Evolutionary conservation across 768 basidiomycete species (phyloP), one percentile per base, ranked within the genome.

Genomic region (Termitomyces titanicus): DNA sequence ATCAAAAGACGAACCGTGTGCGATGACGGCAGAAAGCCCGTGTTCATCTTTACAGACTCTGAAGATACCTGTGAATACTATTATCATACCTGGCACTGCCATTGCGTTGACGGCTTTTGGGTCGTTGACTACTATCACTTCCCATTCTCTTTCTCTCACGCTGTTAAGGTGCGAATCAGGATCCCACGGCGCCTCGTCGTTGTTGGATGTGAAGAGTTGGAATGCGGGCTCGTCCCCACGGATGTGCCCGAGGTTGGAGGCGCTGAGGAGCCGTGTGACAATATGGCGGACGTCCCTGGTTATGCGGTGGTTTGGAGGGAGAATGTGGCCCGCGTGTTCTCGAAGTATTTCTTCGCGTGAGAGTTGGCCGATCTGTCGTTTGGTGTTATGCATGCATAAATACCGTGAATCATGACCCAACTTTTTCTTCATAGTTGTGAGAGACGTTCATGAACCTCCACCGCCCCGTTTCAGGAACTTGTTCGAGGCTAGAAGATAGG

Each of bases 51-150:
- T 74, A 44, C 85, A 86, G 6, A 94, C 72, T 0, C 89, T 91
- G 3, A 97, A 68, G 34, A 97, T 92, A 0, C 94, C 94, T 0
- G 92, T 94, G 64, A 91, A 96, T 10, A 98, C 89, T 31, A 94
- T 79, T 51, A 97, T 85, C 47, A 22, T 52, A 84, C 93, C 89
- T 48, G 86, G 88, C 3, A 77, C 71, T 8, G 89, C 90, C 70
- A 88, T 81, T 0, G 93, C 93, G 66, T 96, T 95, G 56, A 89
- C 78, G 10, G 81, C 74, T 40, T 79, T 80, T 18, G 72, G 71
- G 59, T 93, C 88, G 58, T 91, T 76, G 40, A 94, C 88, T 2
- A 95, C 92, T 45, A 90, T 74, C 0, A 94, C 77, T 62, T 89
- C 78, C 85, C 86, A 90, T 59, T 78, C 72, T 50, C 67, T 75